phyloP scores from a whole-genome alignment of 805 yeast species.

The Metschnikowia similis region DNA sequence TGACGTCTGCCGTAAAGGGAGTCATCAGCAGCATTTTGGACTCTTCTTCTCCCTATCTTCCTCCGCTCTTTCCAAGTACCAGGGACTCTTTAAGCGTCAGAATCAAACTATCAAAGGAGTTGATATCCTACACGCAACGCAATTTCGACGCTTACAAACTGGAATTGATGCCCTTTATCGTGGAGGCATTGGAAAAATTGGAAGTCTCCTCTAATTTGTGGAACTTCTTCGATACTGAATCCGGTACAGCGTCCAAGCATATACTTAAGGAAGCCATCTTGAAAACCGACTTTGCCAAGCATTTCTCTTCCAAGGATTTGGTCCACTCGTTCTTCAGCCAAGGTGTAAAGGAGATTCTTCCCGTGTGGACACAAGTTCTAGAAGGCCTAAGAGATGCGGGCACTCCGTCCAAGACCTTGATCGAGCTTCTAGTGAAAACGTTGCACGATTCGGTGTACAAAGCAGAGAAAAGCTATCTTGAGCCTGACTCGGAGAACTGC shows the following conservation, averaged over 20 bases:
- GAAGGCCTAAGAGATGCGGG: constrained; percentile 17
- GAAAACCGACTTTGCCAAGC: constrained; percentile 6
- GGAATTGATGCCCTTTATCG: constrained; percentile 33
- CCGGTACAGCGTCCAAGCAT: constrained; percentile 8
- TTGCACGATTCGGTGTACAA: constrained; percentile 29
- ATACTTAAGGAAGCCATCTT: constrained; percentile 10
- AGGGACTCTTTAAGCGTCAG: constrained; percentile 51
- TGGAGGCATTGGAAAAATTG: constrained; percentile 30
- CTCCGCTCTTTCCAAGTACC: constrained; percentile 48
- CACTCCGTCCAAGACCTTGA: constrained; percentile 14
- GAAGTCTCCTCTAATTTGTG: constrained; percentile 47
- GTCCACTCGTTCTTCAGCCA: constrained; percentile 26
- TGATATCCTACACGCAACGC: constrained; percentile 41
- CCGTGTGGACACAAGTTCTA: constrained; percentile 27
- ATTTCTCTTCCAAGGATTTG: constrained; percentile 14
- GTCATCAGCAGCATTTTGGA: constrained; percentile 54
- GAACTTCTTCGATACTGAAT: constrained; percentile 17
- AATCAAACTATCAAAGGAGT: constrained; percentile 36
- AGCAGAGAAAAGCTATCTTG: constrained; percentile 39
- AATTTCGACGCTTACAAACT: constrained; percentile 43
- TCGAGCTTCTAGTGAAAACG: constrained; percentile 23
- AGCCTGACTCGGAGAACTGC: constrained; percentile 25
- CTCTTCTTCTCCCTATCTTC: constrained; percentile 54
- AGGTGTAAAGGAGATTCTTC: constrained; percentile 22
- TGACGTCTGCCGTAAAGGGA: constrained; percentile 37